Evolutionary conservation across 805 yeast genomes (phyloP), one percentile per base, ranked within the genome.

Genomic region (Monosporozyma aerobia): DNA sequence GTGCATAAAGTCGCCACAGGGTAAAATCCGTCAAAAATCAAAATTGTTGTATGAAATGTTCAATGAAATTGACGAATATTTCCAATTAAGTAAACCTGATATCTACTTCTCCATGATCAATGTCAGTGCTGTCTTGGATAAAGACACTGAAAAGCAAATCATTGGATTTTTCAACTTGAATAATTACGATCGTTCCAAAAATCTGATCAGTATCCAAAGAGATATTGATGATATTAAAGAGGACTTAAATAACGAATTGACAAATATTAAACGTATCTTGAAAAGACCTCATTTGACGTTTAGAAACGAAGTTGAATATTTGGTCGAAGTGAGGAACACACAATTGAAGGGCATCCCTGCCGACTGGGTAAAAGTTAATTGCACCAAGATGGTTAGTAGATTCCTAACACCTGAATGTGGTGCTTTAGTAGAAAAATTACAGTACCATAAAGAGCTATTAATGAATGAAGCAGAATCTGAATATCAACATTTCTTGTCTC

Each of bases 361-460:
- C 2, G 81, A 79, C 50, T 92, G 97, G 96, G 69, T 84, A 11
- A 85, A 87, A 58, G 78, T 87, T 29, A 85, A 79, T 59, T 85
- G 85, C 8, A 78, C 95, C 47, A 73, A 81, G 55, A 66, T 81
- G 1, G 82, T 88, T 1, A 78, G 89, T 2, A 71, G 98, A 53
- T 90, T 80, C 65, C 72, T 90, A 54, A 74, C 96, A 0, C 87
- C 95, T 0, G 69, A 67, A 32, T 75, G 82, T 1, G 58, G 72
- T 2, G 68, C 70, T 14, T 68, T 87, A 29, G 75, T 82, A 48
- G 80, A 80, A 51, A 65, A 72, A 40, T 64, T 83, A 39, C 83
- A 81, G 54, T 82, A 82, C 58, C 80, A 81, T 49, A 76, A 80
- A 51, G 96, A 80, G 57, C 59, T 82, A 13, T 58, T 68, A 33